phyloP scores from a whole-genome alignment of 2,329 filamentous ascomycete species.

The Tympanopsis confertula region DNA sequence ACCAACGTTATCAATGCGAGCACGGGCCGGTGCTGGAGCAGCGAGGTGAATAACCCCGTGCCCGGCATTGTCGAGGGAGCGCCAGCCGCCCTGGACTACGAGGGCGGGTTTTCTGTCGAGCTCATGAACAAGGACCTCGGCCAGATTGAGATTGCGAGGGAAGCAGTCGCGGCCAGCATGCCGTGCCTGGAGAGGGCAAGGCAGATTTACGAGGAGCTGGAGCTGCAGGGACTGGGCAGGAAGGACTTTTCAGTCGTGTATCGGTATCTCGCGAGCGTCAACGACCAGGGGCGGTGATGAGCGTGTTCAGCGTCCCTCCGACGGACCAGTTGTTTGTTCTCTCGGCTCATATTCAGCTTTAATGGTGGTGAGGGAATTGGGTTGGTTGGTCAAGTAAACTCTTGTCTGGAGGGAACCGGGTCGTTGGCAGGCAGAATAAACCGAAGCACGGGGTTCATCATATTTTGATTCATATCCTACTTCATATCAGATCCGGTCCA shows the following conservation, averaged over 20 bases:
- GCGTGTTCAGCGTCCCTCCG: too few relatives aligned
- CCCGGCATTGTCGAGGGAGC: slow-evolving; percentile 68
- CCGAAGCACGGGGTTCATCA: too few relatives aligned
- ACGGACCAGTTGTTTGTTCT: too few relatives aligned
- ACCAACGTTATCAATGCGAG: slow-evolving; percentile 84
- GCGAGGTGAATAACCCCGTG: slow-evolving; percentile 90
- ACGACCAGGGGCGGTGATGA: slow-evolving; percentile 22
- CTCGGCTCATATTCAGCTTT: too few relatives aligned
- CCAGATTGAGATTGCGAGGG: slow-evolving; percentile 61
- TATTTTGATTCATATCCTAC: too few relatives aligned
- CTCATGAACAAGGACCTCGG: slow-evolving; percentile 74
- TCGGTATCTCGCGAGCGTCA: slow-evolving; percentile 48
- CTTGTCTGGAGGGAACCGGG: too few relatives aligned
- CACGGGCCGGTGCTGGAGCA: slow-evolving; percentile 92
- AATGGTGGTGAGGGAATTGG: too few relatives aligned
- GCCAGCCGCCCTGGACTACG: slow-evolving; percentile 66
- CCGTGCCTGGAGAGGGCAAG: slow-evolving; percentile 51
- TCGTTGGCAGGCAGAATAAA: too few relatives aligned
- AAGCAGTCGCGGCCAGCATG: slow-evolving; percentile 53
- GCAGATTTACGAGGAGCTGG: slow-evolving; percentile 57
- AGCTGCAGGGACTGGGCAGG: slow-evolving; percentile 45
- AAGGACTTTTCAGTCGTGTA: slow-evolving; percentile 78
- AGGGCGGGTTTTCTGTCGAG: slow-evolving; percentile 64
- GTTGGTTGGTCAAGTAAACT: too few relatives aligned
- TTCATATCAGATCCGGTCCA: too few relatives aligned